These are phyloP conservation scores for Mycena venus DNA, from an alignment of 768 basidiomycete species.

Conservation along the genomic window DNA sequence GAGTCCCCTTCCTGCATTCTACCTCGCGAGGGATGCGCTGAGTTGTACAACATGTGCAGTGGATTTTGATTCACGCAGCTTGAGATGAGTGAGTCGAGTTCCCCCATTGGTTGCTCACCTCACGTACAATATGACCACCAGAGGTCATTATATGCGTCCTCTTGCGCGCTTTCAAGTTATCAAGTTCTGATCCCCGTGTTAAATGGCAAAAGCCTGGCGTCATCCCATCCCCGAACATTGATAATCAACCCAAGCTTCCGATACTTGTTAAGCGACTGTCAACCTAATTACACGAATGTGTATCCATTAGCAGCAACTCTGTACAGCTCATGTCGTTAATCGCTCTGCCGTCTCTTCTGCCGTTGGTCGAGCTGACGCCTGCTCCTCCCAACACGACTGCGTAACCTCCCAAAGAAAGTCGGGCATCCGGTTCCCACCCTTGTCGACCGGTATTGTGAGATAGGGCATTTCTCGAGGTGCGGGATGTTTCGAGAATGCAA, in stretches of 20 bases:
- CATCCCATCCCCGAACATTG: background rate
- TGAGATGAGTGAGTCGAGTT: background rate
- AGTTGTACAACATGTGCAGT: background rate
- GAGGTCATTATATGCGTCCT: background rate
- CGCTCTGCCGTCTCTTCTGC: background rate
- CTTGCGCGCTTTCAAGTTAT: background rate
- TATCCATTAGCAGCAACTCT: too few relatives aligned
- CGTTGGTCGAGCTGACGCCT: too few relatives aligned
- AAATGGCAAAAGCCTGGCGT: background rate
- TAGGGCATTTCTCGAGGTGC: background rate
- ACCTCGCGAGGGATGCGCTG: background rate
- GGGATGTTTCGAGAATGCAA: background rate
- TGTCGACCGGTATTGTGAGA: background rate
- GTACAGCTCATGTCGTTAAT: background rate
- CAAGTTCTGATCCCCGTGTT: background rate
- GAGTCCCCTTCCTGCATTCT: background rate
- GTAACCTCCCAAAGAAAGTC: too few relatives aligned
- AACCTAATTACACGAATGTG: too few relatives aligned
- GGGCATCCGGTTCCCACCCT: background rate
- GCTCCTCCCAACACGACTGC: too few relatives aligned
- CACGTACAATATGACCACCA: background rate
- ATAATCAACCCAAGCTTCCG: background rate
- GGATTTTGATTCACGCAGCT: background rate
- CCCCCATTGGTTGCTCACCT: too few relatives aligned
- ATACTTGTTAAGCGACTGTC: background rate